Evolutionary conservation across 129 eudicot genomes (phyloP), one percentile per base, ranked within the genome.

Genomic region (Heracleum sosnowskyi): DNA sequence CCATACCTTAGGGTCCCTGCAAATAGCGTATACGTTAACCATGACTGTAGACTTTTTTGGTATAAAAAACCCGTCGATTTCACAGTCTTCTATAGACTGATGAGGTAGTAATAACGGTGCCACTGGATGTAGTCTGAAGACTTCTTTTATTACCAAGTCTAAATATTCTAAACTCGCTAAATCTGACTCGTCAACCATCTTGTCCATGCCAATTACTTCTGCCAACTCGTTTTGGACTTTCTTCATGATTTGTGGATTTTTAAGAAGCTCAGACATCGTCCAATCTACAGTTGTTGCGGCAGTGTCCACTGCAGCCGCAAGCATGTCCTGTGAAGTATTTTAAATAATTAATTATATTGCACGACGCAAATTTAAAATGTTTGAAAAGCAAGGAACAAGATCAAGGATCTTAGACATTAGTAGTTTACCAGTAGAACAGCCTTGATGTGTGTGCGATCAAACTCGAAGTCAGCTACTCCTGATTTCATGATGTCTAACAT

Each of bases 401-500:
- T 28, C 7, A 17, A 18, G 39, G 26, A 36, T 2, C 28, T 46
- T 69, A 69, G 46, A 15, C 37, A 11, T 28, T 29, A 66, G 72
- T 66, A 31, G 71, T 31, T 24, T 84, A 87, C 90, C 87, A 83
- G 24, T 77, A 88, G 64, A 35, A 74, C 45, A 13, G 86, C 87
- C 80, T 88, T 88, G 76, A 88, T 79, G 73, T 88, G 84, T 41
- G 79, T 64, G 11, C 91, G 82, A 10, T 81, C 86, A 63, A 88
- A 78, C 69, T 73, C 69, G 28, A 84, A 81, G 47, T 77, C 90
- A 0, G 78, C 57, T n/a, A 77, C 78, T 31, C 82, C 87, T 47
- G 87, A 79, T 74, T 64, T 44, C 90, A 87, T 81, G n/a, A 87
- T 72, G 16, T 53, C 76, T 73, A 87, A 66, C 84, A 87, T n/a